Evolutionary conservation across 2,329 filamentous ascomycete genomes (phyloP), one percentile per base, ranked within the genome.

Genomic region (Sporothrix brunneoviolacea): DNA sequence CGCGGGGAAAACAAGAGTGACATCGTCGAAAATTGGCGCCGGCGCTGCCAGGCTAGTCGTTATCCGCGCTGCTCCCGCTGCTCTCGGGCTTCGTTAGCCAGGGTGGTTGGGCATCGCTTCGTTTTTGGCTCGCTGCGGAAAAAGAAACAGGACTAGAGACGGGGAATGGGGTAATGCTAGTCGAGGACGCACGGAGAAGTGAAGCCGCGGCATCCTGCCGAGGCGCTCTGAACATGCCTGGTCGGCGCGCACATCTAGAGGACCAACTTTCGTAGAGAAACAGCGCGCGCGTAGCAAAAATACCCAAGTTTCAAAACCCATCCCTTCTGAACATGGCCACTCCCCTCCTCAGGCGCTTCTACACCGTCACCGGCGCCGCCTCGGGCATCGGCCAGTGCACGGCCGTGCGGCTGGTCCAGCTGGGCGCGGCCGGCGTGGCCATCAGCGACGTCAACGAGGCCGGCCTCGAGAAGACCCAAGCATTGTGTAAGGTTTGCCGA

Each of bases 341-440:
- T 39, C 35, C 44, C 21, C 44, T 48, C 24, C 19, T 35, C 7
- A 21, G 44, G 21, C 21, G 35, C 33, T 19, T 50, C 19, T 42
- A 42, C 47, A 28, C 39, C 15, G 47, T 50, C n/a, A 50, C 47
- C 2, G 53, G 59, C 10, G 19, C 50, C 13, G 55, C 47, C 32
- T 62, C 56, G 19, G 61, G 61, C 3, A 43, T 62, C 42, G 54
- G 53, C 32, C 52, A 47, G 27, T 47, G 44, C 35, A 38, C 44
- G 10, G 44, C 44, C 21, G 44, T 47, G 22, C 33, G 35, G 13
- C 36, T 47, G 10, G 33, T 47, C 5, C 24, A 47, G 35, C 35
- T 47, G 18, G 44, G 44, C 8, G 44, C 44, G 12, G 44, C 44
- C 5, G 44, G 22, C 9, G 44, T 47, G 9, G 44, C 44, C 32